Conservation (phyloP, 768 basidiomycete species). For the Tulasnella sp. region DNA sequence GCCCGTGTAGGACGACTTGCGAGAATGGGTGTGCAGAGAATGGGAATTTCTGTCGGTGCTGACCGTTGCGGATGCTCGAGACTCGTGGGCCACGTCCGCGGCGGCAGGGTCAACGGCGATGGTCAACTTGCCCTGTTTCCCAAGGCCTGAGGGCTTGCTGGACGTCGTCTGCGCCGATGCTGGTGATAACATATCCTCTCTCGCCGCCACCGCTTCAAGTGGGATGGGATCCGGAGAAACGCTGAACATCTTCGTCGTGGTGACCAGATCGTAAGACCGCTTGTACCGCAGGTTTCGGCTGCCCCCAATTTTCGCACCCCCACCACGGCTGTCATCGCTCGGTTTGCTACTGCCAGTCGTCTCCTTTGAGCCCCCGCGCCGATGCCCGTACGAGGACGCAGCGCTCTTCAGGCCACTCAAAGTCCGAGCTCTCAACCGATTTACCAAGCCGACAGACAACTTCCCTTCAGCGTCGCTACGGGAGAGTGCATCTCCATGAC, state of each 20-base stretch:
- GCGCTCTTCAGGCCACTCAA: conserved; percentile 10
- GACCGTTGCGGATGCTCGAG: not conserved
- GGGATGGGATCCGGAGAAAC: too few species aligned
- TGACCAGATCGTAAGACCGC: not conserved
- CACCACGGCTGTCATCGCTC: not conserved
- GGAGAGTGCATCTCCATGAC: not conserved
- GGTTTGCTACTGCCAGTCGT: not conserved
- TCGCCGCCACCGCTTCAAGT: not conserved
- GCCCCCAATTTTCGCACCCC: not conserved
- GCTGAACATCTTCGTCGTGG: not conserved
- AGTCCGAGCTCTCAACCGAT: conserved; percentile 7
- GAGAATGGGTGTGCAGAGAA: not conserved
- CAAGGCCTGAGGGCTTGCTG: not conserved
- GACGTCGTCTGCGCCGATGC: not conserved
- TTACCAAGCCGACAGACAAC: not conserved
- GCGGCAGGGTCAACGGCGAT: not conserved
- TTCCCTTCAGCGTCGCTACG: not conserved
- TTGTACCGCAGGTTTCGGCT: not conserved
- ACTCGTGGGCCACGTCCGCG: not conserved
- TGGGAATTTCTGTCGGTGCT: not conserved
- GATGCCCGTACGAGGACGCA: conserved; percentile 3
- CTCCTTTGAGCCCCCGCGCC: not conserved
- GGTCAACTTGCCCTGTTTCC: not conserved
- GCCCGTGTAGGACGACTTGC: too few species aligned
- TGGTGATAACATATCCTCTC: not conserved